These are phyloP conservation scores for Penicillium nordicum DNA, from an alignment of 2,329 filamentous ascomycete species.

Conservation along the genomic window DNA sequence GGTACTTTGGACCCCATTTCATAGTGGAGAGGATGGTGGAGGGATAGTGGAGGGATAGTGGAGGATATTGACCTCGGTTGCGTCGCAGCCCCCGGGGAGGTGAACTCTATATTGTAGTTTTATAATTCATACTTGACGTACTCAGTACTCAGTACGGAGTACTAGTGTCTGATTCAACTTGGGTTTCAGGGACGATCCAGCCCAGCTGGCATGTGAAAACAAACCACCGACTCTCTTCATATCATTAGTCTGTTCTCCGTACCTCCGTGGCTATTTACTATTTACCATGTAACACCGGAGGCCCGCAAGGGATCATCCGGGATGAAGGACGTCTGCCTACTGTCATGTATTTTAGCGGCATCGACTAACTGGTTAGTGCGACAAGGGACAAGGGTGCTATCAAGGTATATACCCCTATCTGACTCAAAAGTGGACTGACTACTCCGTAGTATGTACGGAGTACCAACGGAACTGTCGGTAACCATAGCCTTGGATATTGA, in stretches of 20 bases:
- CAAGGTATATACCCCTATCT: background rate
- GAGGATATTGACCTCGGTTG: too few species aligned
- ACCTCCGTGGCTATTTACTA: conserved; percentile 17
- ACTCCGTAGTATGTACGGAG: background rate
- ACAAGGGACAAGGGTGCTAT: background rate
- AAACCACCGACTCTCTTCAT: too few species aligned
- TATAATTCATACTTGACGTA: background rate
- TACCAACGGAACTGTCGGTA: background rate
- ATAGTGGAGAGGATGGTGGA: too few species aligned
- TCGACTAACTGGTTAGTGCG: background rate
- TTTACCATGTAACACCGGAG: conserved; percentile 1
- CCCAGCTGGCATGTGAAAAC: too few species aligned
- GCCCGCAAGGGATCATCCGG: background rate
- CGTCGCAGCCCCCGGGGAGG: too few species aligned
- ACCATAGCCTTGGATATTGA: background rate
- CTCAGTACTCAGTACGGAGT: background rate
- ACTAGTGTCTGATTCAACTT: background rate
- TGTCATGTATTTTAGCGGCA: background rate
- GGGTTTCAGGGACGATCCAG: too few species aligned
- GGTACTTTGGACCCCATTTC: too few species aligned
- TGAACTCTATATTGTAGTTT: background rate
- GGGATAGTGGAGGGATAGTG: too few species aligned
- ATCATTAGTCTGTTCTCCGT: background rate
- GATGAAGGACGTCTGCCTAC: background rate
- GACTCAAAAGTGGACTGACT: background rate